Evolutionary conservation across 441 rosid genomes (phyloP).

Genomic region (Euphorbia corollata): DNA sequence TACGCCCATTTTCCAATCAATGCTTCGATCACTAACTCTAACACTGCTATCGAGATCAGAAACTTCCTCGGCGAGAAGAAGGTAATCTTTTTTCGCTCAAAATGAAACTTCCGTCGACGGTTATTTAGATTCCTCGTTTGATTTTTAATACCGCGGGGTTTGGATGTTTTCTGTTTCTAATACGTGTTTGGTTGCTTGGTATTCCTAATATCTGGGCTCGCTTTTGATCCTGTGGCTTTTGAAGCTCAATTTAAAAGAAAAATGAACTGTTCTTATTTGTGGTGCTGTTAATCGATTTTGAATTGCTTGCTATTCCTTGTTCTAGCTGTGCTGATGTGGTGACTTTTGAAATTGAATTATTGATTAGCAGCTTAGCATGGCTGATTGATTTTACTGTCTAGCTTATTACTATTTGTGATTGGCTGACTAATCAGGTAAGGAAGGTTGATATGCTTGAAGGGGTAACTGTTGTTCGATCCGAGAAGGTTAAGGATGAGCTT

Average conservation of each 20-base stretch:
- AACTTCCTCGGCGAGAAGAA: not conserved
- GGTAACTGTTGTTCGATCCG: slow-evolving; percentile 60
- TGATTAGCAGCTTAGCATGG: not conserved
- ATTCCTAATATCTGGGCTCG: no score
- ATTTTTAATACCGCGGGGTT: no score
- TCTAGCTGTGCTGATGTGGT: no score
- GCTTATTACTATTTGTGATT: not conserved
- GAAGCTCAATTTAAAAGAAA: no score
- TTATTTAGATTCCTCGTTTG: no score
- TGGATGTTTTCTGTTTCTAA: no score
- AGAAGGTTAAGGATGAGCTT: slow-evolving; percentile 81
- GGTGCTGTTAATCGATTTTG: no score
- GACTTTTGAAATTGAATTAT: not conserved
- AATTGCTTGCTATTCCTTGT: no score
- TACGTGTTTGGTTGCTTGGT: no score
- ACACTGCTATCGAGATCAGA: not conserved
- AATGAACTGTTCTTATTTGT: no score
- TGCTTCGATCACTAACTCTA: not conserved
- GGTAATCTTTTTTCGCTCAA: not conserved
- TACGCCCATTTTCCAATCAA: not conserved
- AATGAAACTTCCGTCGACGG: no score
- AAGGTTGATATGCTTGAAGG: slow-evolving; percentile 88
- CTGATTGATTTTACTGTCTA: not conserved
- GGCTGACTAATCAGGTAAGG: slow-evolving; percentile 44
- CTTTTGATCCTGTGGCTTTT: no score